A percentile compares a stretch with the other conserved stretches of the same genome.
Conservation (phyloP, 805 yeast genomes). For the Cyberlindnera xishuangbannaensis region DNA sequence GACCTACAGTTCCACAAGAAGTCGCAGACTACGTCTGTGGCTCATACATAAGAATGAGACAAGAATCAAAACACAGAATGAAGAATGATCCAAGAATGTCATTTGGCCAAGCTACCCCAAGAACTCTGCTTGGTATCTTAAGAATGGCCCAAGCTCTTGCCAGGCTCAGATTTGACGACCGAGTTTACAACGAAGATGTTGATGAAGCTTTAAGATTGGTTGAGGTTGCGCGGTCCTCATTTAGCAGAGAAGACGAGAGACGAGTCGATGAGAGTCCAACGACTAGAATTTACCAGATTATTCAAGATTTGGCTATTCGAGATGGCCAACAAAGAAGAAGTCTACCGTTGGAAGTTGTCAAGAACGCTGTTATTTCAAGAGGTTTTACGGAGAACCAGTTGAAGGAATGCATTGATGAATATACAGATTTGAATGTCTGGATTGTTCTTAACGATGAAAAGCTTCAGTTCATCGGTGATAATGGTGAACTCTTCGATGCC, state of each 20-base stretch:
- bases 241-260: slow-evolving; percentile 46
- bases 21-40: slow-evolving; percentile 85
- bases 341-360: slow-evolving; percentile 42
- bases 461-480: slow-evolving; percentile 42
- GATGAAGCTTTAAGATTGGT: slow-evolving; percentile 91
- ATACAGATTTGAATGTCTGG: slow-evolving; percentile 69
- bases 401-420: slow-evolving; percentile 68
- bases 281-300: slow-evolving; percentile 66
- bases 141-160: slow-evolving; percentile 95
- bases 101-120: slow-evolving; percentile 90
- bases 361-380: slow-evolving; percentile 63
- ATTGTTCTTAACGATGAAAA: slow-evolving; percentile 63
- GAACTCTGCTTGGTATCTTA: slow-evolving; percentile 85
- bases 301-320: slow-evolving; percentile 50
- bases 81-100: slow-evolving; percentile 58
- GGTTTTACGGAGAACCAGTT: slow-evolving; percentile 83
- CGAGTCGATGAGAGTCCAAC: slow-evolving; percentile 58
- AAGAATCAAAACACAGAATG: slow-evolving; percentile 78
- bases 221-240: slow-evolving; percentile 81
- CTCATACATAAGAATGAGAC: slow-evolving; percentile 86
- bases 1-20: slow-evolving; percentile 79
- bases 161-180: slow-evolving; percentile 71
- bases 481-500: slow-evolving; percentile 13
- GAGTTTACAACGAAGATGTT: slow-evolving; percentile 73
- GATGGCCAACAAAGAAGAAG: slow-evolving; percentile 28